Evolutionary conservation across 2,329 filamentous ascomycete species (phyloP).

Genomic region (Sclerotinia nivalis): DNA sequence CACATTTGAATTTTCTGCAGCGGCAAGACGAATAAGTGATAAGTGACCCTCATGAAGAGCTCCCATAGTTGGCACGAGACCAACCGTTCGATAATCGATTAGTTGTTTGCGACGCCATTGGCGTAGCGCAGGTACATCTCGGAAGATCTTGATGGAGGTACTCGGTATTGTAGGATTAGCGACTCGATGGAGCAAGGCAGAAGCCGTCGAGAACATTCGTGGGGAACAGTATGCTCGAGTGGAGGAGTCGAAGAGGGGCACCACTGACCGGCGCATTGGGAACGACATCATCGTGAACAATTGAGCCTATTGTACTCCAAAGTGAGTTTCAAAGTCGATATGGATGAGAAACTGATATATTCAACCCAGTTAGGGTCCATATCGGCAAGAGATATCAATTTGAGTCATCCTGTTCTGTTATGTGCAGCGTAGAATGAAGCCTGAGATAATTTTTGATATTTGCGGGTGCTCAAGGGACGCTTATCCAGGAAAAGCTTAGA

Average conservation of each 20-base stretch:
- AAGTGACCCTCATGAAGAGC: conserved; percentile 92
- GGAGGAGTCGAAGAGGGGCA: conserved; percentile 15
- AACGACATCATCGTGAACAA: conserved; percentile 7
- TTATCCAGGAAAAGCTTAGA: conserved; percentile 27
- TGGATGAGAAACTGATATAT: not conserved
- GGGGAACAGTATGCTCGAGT: conserved; percentile 18
- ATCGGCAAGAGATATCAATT: conserved; percentile 22
- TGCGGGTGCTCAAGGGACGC: conserved; percentile 1
- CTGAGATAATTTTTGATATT: conserved; percentile 29
- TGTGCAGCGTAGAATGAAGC: conserved; percentile 40
- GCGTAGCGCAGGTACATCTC: conserved; percentile 71
- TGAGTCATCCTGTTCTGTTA: conserved; percentile 38
- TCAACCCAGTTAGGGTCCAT: conserved; percentile 37
- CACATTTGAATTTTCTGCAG: conserved; percentile 79
- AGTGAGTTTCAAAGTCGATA: not conserved
- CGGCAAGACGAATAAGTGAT: conserved; percentile 80
- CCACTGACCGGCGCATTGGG: not conserved
- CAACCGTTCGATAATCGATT: conserved; percentile 69
- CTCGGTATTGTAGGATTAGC: conserved; percentile 48
- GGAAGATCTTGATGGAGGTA: conserved; percentile 69
- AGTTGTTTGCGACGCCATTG: conserved; percentile 67
- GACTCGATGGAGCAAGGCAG: conserved; percentile 26
- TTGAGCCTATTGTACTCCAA: not conserved
- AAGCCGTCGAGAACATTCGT: conserved; percentile 28
- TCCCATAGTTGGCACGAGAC: conserved; percentile 95